phyloP scores from a whole-genome alignment of 164 flowering plant species.

The Vitis cinerea region DNA sequence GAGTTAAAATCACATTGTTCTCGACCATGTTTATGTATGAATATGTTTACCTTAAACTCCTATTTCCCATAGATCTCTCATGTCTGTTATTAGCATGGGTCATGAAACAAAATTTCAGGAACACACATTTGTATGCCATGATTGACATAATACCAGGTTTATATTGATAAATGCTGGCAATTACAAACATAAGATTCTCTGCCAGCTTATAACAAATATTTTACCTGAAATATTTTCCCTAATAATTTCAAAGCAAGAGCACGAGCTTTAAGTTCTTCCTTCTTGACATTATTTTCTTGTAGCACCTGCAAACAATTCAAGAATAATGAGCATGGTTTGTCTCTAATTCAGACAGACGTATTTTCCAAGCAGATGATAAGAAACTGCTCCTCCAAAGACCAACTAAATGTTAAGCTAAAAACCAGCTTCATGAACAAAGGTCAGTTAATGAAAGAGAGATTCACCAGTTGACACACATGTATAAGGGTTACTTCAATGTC shows the following conservation, averaged over 20 bases:
- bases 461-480: slow-evolving; percentile 93
- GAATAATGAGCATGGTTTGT: background rate
- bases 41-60: no score
- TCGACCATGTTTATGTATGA: no score
- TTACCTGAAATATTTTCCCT: slow-evolving; percentile 86
- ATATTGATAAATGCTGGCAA: background rate
- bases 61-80: background rate
- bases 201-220: background rate
- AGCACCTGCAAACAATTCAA: slow-evolving; percentile 53
- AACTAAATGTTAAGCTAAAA: background rate
- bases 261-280: slow-evolving; percentile 82
- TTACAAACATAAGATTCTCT: background rate
- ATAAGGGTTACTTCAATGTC: slow-evolving; percentile 88
- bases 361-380: background rate
- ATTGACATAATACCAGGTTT: background rate
- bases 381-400: slow-evolving; percentile 1
- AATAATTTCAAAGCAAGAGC: slow-evolving; percentile 70
- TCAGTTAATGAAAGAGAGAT: background rate
- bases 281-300: slow-evolving; percentile 60
- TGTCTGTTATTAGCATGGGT: background rate
- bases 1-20: no score
- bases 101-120: no score
- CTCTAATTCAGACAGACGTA: no score
- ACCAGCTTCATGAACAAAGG: background rate
- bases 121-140: no score